A percentile compares a stretch with the other conserved stretches of the same genome.
Conservation (phyloP, 129 eudicot species). For the Glebionis coronaria region DNA sequence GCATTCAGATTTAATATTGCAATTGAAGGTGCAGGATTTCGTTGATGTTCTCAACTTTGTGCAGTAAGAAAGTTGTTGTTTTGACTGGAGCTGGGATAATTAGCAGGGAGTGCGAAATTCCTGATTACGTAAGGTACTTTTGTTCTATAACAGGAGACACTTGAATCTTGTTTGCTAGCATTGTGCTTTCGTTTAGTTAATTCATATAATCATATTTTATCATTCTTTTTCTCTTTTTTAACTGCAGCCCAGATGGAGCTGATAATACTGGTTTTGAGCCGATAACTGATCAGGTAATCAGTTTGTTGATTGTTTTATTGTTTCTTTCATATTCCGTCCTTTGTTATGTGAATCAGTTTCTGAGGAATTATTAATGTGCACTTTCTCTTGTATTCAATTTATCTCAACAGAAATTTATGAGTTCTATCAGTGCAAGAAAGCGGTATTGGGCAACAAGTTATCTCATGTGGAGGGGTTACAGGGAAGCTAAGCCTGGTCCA, state of each 20-base stretch:
- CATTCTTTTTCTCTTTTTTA: not conserved
- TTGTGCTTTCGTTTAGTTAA: too few species aligned
- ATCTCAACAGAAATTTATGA: conserved; percentile 58
- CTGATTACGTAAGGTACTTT: conserved; percentile 90
- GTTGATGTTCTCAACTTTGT: conserved; percentile 12
- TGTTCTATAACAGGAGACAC: not conserved
- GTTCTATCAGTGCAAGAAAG: conserved; percentile 69
- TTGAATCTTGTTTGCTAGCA: too few species aligned
- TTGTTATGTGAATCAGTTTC: not conserved
- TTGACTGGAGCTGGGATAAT: conserved; percentile 94
- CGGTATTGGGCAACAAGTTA: conserved; percentile 95
- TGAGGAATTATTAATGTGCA: too few species aligned
- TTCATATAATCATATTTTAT: too few species aligned
- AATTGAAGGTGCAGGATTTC: too few species aligned
- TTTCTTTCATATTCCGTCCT: not conserved
- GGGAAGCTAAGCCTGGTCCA: conserved; percentile 69
- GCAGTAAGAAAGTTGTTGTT: conserved; percentile 84
- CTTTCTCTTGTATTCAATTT: conserved; percentile 20
- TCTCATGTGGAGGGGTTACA: conserved; percentile 87
- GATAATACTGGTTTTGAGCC: conserved; percentile 95
- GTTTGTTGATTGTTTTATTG: conserved; percentile 1
- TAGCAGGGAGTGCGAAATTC: conserved; percentile 95
- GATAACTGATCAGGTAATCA: conserved; percentile 87
- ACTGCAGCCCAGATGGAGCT: conserved; percentile 92
- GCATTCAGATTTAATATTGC: too few species aligned